These are phyloP conservation scores for Penicillium longicatenatum DNA, from an alignment of 495 filamentous ascomycete genomes.

Conservation along the genomic window DNA sequence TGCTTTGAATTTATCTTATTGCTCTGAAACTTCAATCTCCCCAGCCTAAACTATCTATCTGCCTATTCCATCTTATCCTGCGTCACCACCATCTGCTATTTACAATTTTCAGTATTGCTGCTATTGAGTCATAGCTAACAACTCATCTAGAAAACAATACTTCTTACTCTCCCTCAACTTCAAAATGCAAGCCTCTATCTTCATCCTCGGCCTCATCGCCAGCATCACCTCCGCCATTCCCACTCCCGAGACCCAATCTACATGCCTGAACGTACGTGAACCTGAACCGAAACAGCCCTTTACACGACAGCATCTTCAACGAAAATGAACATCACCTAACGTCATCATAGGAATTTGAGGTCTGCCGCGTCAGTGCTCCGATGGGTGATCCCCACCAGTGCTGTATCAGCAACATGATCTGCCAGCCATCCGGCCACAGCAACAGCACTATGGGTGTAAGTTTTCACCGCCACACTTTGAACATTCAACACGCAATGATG, in stretches of 20 bases:
- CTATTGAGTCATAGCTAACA: neutral
- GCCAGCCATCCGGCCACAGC: neutral
- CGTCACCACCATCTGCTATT: too few relatives aligned
- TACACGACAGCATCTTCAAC: neutral
- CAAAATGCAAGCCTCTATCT: conserved; percentile 24
- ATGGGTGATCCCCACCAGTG: conserved; percentile 7
- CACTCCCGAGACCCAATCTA: conserved; percentile 5
- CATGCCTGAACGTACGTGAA: conserved; percentile 15
- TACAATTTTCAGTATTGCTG: too few relatives aligned
- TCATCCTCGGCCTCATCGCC: conserved; percentile 22
- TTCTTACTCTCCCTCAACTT: neutral
- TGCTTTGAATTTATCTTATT: too few relatives aligned
- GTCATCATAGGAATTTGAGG: neutral
- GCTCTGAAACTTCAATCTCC: neutral
- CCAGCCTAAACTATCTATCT: neutral
- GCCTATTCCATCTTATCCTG: neutral
- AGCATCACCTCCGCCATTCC: conserved; percentile 18
- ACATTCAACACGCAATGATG: too few relatives aligned
- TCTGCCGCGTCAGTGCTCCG: conserved; percentile 7
- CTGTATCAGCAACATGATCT: conserved; percentile 13
- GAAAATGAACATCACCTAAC: neutral
- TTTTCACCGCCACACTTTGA: neutral
- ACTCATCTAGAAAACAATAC: neutral
- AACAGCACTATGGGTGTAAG: conserved; percentile 17
- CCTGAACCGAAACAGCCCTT: neutral